Evolutionary conservation across 805 yeast genomes (phyloP), one percentile per base, ranked within the genome.

Genomic region (Candida broadrunensis): DNA sequence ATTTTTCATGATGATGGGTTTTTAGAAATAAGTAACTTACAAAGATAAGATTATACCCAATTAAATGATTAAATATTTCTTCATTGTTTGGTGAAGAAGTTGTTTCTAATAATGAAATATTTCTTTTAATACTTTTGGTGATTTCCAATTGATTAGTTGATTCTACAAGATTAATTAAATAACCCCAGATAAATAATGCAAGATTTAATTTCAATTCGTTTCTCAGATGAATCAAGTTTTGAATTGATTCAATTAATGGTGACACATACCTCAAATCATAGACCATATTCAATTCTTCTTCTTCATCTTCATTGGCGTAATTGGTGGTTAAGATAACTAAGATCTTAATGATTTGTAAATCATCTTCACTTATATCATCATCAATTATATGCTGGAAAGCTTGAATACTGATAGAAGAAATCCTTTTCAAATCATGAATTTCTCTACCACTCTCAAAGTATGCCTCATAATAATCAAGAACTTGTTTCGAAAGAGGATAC

Each of bases 41-140:
- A 8, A 50, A 33, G 14, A 53, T 41, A n/a, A 40, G 27, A 21
- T 46, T 48, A 41, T 53, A 50, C n/a, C 55, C 57, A 4, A 46
- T 32, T 32, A 53, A 41, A 38, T 53, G 50, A 5, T 27, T 23
- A 2, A n/a, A 21, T 14, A 45, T 36, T 26, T 44, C 49, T 15
- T 43, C 17, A 32, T 3, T 5, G 14, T n/a, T 17, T 29, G 13
- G 24, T 34, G 17, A 33, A 19, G 6, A 26, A 24, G 29, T 11
- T 25, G 29, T 13, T 13, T 7, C 5, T 25, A 9, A 7, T 9
- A 6, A n/a, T 18, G 18, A 37, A 11, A n/a, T 29, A 29, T 15
- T n/a, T 14, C 14, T 18, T n/a, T 5, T n/a, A 14, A 26, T 26
- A 13, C 14, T 13, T 9, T 5, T 11, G 5, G 29, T 29, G 17